Conservation (phyloP, 768 basidiomycete species). For the Podaxis pistillaris region DNA sequence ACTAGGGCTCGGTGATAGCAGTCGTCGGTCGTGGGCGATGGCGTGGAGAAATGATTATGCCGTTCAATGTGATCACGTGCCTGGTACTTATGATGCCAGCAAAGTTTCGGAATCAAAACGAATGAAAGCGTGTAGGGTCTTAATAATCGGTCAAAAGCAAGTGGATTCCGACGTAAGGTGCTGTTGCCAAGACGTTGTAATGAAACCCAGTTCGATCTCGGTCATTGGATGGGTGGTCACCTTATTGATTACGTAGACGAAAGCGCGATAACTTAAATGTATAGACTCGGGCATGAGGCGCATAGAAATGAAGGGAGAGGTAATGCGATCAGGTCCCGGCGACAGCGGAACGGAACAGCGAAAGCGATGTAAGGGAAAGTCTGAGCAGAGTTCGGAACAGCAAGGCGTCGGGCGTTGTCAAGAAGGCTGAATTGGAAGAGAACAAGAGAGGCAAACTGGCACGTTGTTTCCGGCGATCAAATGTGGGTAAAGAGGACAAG, state of each 20-base stretch:
- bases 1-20: too few species aligned
- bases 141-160: too few species aligned
- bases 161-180: too few species aligned
- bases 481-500: neutral
- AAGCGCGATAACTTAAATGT: neutral
- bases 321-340: neutral
- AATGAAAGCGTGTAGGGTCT: neutral
- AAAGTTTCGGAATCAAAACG: neutral
- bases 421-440: neutral
- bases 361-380: neutral
- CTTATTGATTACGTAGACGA: neutral
- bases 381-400: neutral
- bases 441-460: neutral
- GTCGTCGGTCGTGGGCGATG: neutral
- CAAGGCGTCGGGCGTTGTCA: neutral
- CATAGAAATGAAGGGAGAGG: neutral
- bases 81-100: too few species aligned
- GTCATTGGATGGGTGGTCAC: too few species aligned
- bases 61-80: neutral
- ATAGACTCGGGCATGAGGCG: too few species aligned
- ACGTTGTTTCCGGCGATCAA: constrained; percentile 8
- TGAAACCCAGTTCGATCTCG: too few species aligned
- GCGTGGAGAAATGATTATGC: neutral
- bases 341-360: neutral
- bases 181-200: too few species aligned